Evolutionary conservation across 1,284 basidiomycete species (phyloP).

Genomic region (Puccinia novopanici): DNA sequence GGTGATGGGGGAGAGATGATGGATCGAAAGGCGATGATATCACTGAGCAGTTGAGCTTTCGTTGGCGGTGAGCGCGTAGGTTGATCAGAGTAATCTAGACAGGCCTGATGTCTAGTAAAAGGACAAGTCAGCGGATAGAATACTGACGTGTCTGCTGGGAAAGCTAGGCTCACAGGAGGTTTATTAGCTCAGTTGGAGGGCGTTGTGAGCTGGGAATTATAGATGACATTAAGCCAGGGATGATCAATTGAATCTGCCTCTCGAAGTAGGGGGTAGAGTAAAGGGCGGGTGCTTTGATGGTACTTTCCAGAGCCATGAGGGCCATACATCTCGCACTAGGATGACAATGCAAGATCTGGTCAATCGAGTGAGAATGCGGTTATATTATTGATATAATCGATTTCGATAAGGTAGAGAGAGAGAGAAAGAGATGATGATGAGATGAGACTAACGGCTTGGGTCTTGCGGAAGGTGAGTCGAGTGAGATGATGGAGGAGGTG

Average conservation of each 20-base stretch:
- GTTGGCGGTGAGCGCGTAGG: neutral
- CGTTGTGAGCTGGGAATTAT: constrained; percentile 11
- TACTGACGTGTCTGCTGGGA: no score
- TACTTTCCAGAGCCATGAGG: constrained; percentile 27
- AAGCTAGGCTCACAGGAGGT: constrained; percentile 12
- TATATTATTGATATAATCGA: neutral
- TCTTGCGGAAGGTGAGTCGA: neutral
- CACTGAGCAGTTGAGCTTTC: neutral
- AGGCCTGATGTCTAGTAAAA: constrained; percentile 33
- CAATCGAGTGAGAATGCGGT: neutral
- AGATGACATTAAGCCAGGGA: constrained; percentile 29
- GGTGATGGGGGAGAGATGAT: neutral
- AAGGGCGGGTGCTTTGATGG: constrained; percentile 3
- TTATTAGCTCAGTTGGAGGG: neutral
- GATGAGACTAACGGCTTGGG: constrained; percentile 9
- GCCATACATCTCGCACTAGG: constrained; percentile 22
- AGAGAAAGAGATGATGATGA: no score
- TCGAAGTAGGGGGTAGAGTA: constrained; percentile 25
- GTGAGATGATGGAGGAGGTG: constrained; percentile 2
- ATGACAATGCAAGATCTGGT: neutral
- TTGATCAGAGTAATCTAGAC: constrained; percentile 1
- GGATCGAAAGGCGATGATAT: neutral
- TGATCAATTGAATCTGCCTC: constrained; percentile 23
- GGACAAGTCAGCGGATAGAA: neutral
- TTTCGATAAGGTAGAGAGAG: neutral